phyloP scores from a whole-genome alignment of 2,329 filamentous ascomycete genomes.

The Sporothrix brunneoviolacea region DNA sequence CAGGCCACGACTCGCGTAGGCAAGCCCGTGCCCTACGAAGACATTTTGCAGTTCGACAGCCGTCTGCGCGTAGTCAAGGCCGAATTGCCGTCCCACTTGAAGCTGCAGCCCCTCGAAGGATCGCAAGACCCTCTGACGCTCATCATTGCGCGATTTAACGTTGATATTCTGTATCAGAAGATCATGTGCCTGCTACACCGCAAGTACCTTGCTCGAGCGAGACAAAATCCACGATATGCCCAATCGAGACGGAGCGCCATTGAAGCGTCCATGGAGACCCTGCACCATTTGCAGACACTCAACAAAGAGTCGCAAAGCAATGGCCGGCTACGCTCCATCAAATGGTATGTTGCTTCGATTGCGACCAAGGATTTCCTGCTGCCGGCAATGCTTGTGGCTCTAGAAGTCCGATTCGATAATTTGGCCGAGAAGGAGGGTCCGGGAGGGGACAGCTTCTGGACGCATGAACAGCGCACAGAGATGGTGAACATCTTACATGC shows the following conservation, averaged over 20 bases:
- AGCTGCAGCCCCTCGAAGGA: constrained; percentile 67
- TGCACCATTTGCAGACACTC: constrained; percentile 70
- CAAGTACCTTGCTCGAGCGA: constrained; percentile 73
- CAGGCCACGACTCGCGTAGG: constrained; percentile 55
- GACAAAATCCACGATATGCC: constrained; percentile 72
- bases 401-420: constrained; percentile 72
- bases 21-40: constrained; percentile 53
- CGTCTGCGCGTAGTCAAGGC: constrained; percentile 55
- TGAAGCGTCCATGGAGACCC: constrained; percentile 75
- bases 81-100: constrained; percentile 72
- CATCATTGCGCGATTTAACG: constrained; percentile 75
- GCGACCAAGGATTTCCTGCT: constrained; percentile 81
- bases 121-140: constrained; percentile 74
- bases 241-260: constrained; percentile 80
- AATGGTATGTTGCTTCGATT: constrained; percentile 72
- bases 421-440: constrained; percentile 36
- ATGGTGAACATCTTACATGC: constrained; percentile 71
- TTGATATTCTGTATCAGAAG: constrained; percentile 83
- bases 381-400: constrained; percentile 74
- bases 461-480: constrained; percentile 55
- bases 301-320: constrained; percentile 66
- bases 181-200: constrained; percentile 83
- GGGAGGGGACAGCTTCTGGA: constrained; percentile 45
- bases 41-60: constrained; percentile 56
- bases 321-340: constrained; percentile 64